Evolutionary conservation across 2,329 filamentous ascomycete species (phyloP).

Genomic region (Exophiala lecanii-corni): DNA sequence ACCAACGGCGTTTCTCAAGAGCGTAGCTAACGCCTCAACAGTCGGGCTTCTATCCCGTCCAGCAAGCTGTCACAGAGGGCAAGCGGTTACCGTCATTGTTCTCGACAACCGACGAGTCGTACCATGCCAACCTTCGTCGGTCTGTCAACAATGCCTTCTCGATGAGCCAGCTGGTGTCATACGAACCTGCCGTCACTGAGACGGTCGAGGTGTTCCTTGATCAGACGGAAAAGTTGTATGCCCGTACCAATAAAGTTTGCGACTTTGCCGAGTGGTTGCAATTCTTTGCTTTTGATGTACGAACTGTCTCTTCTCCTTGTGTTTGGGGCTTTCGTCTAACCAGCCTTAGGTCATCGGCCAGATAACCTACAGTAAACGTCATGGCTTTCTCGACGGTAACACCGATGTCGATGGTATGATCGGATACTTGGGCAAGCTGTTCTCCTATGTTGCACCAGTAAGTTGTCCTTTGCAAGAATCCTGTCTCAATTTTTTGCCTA

Average conservation of each 20-base stretch:
- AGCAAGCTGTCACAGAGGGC: slow-evolving; percentile 67
- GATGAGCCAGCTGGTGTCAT: slow-evolving; percentile 24
- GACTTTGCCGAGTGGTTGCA: slow-evolving; percentile 41
- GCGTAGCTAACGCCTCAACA: too few relatives aligned
- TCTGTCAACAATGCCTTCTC: slow-evolving; percentile 69
- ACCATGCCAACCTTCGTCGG: slow-evolving; percentile 69
- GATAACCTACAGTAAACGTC: slow-evolving; percentile 34
- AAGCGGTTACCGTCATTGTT: slow-evolving; percentile 67
- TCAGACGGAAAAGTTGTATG: slow-evolving; percentile 55
- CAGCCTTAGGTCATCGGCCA: slow-evolving; percentile 32
- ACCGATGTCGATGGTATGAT: slow-evolving; percentile 36
- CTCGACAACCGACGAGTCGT: slow-evolving; percentile 66
- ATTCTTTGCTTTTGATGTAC: slow-evolving; percentile 35
- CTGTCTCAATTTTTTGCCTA: too few relatives aligned
- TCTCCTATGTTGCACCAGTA: slow-evolving; percentile 68
- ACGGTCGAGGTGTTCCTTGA: slow-evolving; percentile 67
- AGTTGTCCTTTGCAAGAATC: slow-evolving; percentile 44
- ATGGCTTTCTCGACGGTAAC: slow-evolving; percentile 33
- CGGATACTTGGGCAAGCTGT: slow-evolving; percentile 31
- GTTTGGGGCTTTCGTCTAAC: too few relatives aligned
- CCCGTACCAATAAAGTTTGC: slow-evolving; percentile 26
- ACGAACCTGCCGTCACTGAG: slow-evolving; percentile 71
- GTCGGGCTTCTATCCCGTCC: slow-evolving; percentile 77
- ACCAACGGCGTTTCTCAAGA: too few relatives aligned
- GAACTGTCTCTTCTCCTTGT: background rate